A percentile compares a stretch with the other conserved stretches of the same genome.
phyloP scores from a whole-genome alignment of 495 filamentous ascomycete species.

The Viridothelium virens region DNA sequence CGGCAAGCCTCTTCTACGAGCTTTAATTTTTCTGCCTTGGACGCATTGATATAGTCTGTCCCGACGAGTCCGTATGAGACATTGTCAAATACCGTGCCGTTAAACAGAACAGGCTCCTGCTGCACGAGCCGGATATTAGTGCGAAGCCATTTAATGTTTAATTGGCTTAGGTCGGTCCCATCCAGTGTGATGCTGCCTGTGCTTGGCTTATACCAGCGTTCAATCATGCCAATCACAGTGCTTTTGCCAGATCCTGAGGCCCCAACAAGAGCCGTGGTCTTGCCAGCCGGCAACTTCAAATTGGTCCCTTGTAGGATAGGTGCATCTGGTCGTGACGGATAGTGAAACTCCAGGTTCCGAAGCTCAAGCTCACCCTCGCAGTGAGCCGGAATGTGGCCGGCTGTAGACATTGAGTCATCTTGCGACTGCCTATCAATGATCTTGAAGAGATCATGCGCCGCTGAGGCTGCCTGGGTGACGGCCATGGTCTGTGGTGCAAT shows the following conservation, averaged over 20 bases:
- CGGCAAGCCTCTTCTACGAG: conserved; percentile 44
- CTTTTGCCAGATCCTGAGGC: conserved; percentile 33
- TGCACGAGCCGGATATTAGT: conserved; percentile 20
- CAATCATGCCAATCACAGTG: conserved; percentile 57
- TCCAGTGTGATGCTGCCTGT: conserved; percentile 35
- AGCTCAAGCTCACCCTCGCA: conserved; percentile 49
- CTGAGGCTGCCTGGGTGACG: conserved; percentile 25
- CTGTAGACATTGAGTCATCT: conserved; percentile 15
- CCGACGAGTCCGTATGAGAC: conserved; percentile 58
- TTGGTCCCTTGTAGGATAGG: conserved; percentile 29
- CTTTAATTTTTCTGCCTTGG: conserved; percentile 38
- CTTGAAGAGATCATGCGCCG: conserved; percentile 27
- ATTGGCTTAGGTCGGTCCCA: conserved; percentile 41
- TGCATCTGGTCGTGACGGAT: conserved; percentile 16
- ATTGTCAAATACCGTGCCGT: conserved; percentile 58
- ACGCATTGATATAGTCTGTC: conserved; percentile 28
- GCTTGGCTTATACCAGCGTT: conserved; percentile 52
- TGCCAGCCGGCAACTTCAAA: conserved; percentile 15
- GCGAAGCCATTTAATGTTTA: conserved; percentile 35
- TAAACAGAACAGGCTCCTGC: conserved; percentile 61
- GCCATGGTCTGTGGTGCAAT: conserved; percentile 24
- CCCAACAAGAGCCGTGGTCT: conserved; percentile 18
- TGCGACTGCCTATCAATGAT: conserved; percentile 21
- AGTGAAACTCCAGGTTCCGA: conserved; percentile 50
- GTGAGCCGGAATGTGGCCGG: conserved; percentile 12